phyloP scores from a whole-genome alignment of 106 monocot species.

The Dioscorea dumetorum region DNA sequence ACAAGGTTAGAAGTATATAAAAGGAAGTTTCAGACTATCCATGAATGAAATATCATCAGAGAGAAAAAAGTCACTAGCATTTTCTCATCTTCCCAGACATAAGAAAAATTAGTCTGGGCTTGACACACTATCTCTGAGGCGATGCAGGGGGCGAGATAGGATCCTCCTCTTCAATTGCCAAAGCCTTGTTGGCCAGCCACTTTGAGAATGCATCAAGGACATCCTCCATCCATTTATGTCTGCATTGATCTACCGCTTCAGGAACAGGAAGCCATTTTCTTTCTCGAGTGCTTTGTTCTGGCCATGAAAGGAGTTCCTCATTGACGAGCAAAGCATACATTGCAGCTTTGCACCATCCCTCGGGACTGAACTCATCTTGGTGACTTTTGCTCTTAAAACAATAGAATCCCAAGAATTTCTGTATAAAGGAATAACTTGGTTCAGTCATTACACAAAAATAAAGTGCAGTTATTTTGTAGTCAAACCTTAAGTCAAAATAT shows the following conservation, averaged over 20 bases:
- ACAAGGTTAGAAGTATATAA: neutral
- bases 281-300: slow-evolving; percentile 27
- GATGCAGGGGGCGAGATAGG: neutral
- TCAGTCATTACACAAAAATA: too few relatives aligned
- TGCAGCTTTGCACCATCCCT: slow-evolving; percentile 44
- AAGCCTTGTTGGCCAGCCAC: slow-evolving; percentile 17
- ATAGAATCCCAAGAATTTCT: slow-evolving; percentile 69
- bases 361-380: slow-evolving; percentile 78
- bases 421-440: neutral
- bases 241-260: slow-evolving; percentile 20
- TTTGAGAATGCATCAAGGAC: slow-evolving; percentile 28
- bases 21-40: neutral
- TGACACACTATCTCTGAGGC: neutral
- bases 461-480: too few relatives aligned
- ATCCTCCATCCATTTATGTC: slow-evolving; percentile 32
- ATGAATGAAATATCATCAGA: neutral
- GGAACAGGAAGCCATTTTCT: slow-evolving; percentile 24
- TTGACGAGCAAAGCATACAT: slow-evolving; percentile 42
- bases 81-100: neutral
- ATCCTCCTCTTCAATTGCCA: slow-evolving; percentile 4
- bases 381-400: slow-evolving; percentile 76
- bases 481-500: too few relatives aligned
- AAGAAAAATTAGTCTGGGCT: neutral
- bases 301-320: slow-evolving; percentile 33
- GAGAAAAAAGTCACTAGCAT: neutral